A percentile compares a stretch with the other conserved stretches of the same genome.
Evolutionary conservation across 1,284 basidiomycete genomes (phyloP).

Genomic region (Singerocomus rubriflavus): DNA sequence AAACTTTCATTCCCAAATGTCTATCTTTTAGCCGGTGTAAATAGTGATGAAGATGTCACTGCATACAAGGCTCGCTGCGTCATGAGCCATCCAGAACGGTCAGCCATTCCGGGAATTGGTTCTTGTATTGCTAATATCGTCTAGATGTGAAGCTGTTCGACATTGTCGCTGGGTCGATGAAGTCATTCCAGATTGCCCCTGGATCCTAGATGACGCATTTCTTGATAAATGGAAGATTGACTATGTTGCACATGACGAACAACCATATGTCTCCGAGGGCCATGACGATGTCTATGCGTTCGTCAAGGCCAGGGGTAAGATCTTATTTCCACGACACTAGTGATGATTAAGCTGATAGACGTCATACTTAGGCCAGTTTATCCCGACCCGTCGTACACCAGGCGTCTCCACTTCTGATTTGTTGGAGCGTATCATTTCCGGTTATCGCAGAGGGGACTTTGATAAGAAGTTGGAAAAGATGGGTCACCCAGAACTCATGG

Average conservation of each 20-base stretch:
- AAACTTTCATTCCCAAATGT: constrained; percentile 90
- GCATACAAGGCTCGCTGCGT: constrained; percentile 78
- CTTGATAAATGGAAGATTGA: constrained; percentile 86
- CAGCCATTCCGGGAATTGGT: constrained; percentile 14
- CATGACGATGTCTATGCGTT: constrained; percentile 86
- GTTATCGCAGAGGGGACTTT: constrained; percentile 80
- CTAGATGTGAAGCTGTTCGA: constrained; percentile 77
- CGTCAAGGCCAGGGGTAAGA: constrained; percentile 74
- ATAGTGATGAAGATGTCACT: constrained; percentile 77
- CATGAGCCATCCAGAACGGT: constrained; percentile 87
- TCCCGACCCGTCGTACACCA: constrained; percentile 93
- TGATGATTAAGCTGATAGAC: constrained; percentile 3
- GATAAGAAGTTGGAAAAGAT: constrained; percentile 89
- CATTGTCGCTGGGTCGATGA: constrained; percentile 99
- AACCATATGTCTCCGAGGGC: constrained; percentile 73
- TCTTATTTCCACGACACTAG: neutral
- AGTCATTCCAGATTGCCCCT: constrained; percentile 91
- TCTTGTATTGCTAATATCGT: constrained; percentile 17
- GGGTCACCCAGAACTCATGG: constrained; percentile 69
- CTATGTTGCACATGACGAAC: constrained; percentile 95
- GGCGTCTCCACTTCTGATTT: constrained; percentile 93
- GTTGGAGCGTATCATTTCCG: constrained; percentile 84
- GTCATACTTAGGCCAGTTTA: constrained; percentile 76
- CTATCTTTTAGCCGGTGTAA: constrained; percentile 87
- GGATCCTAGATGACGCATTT: constrained; percentile 85